Percentiles rank a stretch among this genome's conserved stretches.
These are phyloP conservation scores for Sugiyamaella lignohabitans DNA, from an alignment of 805 yeast genomes.

Conservation along the genomic window DNA sequence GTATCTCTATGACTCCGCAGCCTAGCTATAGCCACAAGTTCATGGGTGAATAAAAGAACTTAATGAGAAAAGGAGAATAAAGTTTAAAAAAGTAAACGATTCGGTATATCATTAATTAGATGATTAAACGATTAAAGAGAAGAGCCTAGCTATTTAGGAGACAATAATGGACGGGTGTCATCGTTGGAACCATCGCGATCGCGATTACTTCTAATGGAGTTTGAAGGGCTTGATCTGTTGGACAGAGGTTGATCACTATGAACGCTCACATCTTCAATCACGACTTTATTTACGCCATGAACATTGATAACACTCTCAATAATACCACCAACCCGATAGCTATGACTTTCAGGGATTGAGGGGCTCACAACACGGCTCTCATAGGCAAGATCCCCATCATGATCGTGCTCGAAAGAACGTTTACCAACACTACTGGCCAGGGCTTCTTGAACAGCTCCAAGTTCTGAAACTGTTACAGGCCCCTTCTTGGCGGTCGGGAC, in stretches of 20 bases:
- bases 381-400: conserved; percentile 13
- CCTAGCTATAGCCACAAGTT: too few relatives aligned
- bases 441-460: conserved; percentile 11
- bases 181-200: not conserved
- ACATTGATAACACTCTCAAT: conserved; percentile 78
- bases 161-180: not conserved
- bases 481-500: conserved; percentile 7
- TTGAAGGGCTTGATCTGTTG: not conserved
- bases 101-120: too few relatives aligned
- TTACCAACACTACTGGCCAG: conserved; percentile 1
- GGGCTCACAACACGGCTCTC: conserved; percentile 15
- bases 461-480: conserved; percentile 6
- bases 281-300: conserved; percentile 78
- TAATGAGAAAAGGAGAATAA: too few relatives aligned
- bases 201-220: not conserved
- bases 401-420: conserved; percentile 6
- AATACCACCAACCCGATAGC: conserved; percentile 48
- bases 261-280: conserved; percentile 50
- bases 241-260: conserved; percentile 4
- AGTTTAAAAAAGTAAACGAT: too few relatives aligned
- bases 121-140: too few relatives aligned
- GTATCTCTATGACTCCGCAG: too few relatives aligned
- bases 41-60: too few relatives aligned
- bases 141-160: too few relatives aligned
- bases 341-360: conserved; percentile 23